phyloP scores from a whole-genome alignment of 2,329 filamentous ascomycete species.

The Colletotrichum sublineola region DNA sequence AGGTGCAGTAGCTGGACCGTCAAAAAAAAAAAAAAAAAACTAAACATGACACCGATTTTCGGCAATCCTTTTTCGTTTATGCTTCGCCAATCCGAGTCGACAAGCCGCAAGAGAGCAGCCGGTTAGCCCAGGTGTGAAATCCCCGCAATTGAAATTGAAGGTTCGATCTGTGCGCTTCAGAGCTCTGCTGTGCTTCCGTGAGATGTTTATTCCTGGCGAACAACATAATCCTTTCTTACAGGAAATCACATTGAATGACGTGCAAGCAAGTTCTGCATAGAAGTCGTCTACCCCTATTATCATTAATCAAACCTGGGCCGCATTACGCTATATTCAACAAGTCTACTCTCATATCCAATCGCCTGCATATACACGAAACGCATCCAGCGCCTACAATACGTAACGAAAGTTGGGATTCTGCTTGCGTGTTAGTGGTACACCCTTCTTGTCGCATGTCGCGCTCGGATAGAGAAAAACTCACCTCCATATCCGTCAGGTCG shows the following conservation, averaged over 20 bases:
- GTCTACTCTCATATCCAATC: background rate
- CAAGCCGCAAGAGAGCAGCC: background rate
- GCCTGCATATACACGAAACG: background rate
- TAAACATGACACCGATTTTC: conserved; percentile 12
- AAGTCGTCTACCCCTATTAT: background rate
- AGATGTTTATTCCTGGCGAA: background rate
- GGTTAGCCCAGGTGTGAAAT: background rate
- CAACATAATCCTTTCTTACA: no score
- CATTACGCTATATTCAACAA: background rate
- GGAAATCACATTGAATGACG: background rate
- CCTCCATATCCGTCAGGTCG: conserved; percentile 57
- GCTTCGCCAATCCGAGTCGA: background rate
- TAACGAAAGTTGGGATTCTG: conserved; percentile 50
- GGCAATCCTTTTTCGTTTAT: background rate
- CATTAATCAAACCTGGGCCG: background rate
- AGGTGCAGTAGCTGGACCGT: conserved; percentile 15
- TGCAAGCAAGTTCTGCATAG: background rate
- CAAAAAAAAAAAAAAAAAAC: conserved; percentile 11
- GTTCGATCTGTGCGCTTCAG: background rate
- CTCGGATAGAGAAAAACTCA: conserved; percentile 36
- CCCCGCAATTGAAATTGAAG: background rate
- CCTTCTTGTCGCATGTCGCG: background rate
- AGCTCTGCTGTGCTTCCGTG: background rate
- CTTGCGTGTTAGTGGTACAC: conserved; percentile 1
- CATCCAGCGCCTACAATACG: conserved; percentile 41